Base-by-base conservation (phyloP, 1,284 basidiomycete genomes). In the Boletus mariae region DNA sequence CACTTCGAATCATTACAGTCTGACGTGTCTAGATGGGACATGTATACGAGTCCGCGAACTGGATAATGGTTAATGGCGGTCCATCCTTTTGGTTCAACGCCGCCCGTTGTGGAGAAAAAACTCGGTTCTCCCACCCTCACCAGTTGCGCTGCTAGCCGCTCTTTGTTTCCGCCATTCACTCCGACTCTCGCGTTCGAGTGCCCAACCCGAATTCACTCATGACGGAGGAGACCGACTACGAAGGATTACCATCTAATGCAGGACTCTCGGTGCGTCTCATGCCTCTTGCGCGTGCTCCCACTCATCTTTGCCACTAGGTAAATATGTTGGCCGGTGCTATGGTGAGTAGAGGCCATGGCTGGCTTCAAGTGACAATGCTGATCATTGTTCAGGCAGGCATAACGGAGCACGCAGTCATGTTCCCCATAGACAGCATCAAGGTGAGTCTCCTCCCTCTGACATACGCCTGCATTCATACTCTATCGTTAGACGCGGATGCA, bases 381-480 rank as follows among this genome's bases (percentile, higher is more conserved):
- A 49, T 15, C 9, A 43, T 41, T 49, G 35, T 54, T 54, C 69
- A 95, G 92, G 96, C 97, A 61, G 97, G 97, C 57, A 99, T 99
- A 64, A 94, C 94, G 52, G 97, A 99, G 73, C 97, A 99, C 74
- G 92, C 95, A 26, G 93, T 97, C 69, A 99, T 99, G 90, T 99
- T 93, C 70, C 97, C 97, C 4, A 80, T 99, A 59, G 97, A 99
- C 75, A 94, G 92, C 65, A 97, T 99, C 71, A 98, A 99, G 80
- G 96, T 92, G 55, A 60, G 85, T 73, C 17, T 20, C 6, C 38
- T 32, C 26, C 26, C 32, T 32, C 26, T 23, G 5, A 41, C 13
- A 25, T 31, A 45, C 41, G 38, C 45, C 35, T 26, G 42, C 52
- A 40, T 47, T 58, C 53, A 51, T 43, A 9, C 34, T 29, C 37